Percentiles rank a stretch among this genome's conserved stretches.
Conservation (phyloP, 2,329 filamentous ascomycete genomes). For the Ophiognomonia clavigignenti-juglandacearum region DNA sequence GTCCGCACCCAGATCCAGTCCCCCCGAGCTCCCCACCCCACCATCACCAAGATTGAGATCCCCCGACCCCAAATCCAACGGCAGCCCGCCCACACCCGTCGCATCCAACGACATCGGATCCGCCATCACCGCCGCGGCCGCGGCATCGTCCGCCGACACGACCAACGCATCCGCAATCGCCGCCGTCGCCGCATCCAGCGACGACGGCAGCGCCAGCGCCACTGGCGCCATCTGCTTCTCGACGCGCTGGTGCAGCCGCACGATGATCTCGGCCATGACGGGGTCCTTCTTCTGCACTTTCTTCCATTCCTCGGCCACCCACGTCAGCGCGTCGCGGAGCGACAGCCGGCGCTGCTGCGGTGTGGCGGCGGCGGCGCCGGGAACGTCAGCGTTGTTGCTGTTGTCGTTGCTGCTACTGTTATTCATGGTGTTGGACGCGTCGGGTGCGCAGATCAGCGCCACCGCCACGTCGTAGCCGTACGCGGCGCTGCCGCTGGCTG, state of each 20-base stretch:
- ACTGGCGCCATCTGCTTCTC: slow-evolving; percentile 55
- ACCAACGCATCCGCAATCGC: slow-evolving; percentile 30
- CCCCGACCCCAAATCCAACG: slow-evolving; percentile 37
- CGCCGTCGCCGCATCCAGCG: slow-evolving; percentile 25
- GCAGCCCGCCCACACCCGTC: slow-evolving; percentile 34
- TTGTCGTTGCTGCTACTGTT: slow-evolving; percentile 37
- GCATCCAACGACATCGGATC: slow-evolving; percentile 31
- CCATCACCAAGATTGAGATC: slow-evolving; percentile 33
- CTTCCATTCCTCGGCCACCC: slow-evolving; percentile 53
- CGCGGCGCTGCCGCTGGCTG: slow-evolving; percentile 53
- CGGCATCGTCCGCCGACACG: slow-evolving; percentile 33
- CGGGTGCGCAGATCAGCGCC: slow-evolving; percentile 64
- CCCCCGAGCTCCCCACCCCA: slow-evolving; percentile 31
- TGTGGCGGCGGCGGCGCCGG: slow-evolving; percentile 28
- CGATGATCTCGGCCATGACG: slow-evolving; percentile 53
- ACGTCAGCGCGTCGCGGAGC: slow-evolving; percentile 55
- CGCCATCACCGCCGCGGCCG: slow-evolving; percentile 24
- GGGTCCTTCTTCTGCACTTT: slow-evolving; percentile 52
- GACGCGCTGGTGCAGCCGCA: slow-evolving; percentile 59
- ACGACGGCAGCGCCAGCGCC: slow-evolving; percentile 6
- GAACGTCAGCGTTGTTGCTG: slow-evolving; percentile 29
- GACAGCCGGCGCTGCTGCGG: slow-evolving; percentile 45
- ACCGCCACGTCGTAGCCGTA: slow-evolving; percentile 59
- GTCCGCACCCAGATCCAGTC: slow-evolving; percentile 32
- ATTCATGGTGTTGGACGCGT: slow-evolving; percentile 45